phyloP scores from a whole-genome alignment of 208 protist species.

The Wallacemonas collosoma region DNA sequence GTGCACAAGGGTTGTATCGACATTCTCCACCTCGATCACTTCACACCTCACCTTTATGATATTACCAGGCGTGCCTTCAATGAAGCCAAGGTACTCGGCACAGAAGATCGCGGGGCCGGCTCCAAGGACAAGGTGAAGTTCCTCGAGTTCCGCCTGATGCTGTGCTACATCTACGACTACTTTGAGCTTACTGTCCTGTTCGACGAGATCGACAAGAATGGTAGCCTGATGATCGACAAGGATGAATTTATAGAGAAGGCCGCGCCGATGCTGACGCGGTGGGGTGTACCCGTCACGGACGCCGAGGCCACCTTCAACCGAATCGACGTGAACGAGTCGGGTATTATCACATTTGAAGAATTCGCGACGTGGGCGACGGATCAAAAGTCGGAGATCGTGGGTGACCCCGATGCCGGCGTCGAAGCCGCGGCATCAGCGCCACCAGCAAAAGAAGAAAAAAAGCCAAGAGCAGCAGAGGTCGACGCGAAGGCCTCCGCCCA shows the following conservation, averaged over 20 bases:
- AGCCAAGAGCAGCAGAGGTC: too few species aligned
- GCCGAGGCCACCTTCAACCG: conserved; percentile 36
- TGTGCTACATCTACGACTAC: conserved; percentile 29
- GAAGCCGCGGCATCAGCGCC: neutral
- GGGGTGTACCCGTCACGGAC: conserved; percentile 37
- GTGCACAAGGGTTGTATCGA: conserved; percentile 7
- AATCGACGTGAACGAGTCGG: conserved; percentile 47
- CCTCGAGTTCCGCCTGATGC: conserved; percentile 52
- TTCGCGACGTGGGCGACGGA: conserved; percentile 45
- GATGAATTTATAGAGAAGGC: conserved; percentile 49
- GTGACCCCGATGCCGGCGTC: conserved; percentile 13
- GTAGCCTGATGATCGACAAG: conserved; percentile 42
- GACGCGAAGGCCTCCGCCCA: too few species aligned
- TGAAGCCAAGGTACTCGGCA: conserved; percentile 10
- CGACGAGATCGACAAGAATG: conserved; percentile 50
- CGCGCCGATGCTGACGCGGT: conserved; percentile 33
- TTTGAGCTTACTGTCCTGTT: conserved; percentile 55
- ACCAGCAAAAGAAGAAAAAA: too few species aligned
- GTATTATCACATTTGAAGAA: conserved; percentile 52
- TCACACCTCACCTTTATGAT: conserved; percentile 7
- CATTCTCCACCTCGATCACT: conserved; percentile 5
- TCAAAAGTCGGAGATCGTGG: conserved; percentile 29
- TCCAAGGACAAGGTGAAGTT: conserved; percentile 41
- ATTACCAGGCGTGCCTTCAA: conserved; percentile 9
- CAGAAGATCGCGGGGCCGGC: conserved; percentile 15